phyloP scores from a whole-genome alignment of 2,329 filamentous ascomycete genomes.

The Cladorrhinum sp. region DNA sequence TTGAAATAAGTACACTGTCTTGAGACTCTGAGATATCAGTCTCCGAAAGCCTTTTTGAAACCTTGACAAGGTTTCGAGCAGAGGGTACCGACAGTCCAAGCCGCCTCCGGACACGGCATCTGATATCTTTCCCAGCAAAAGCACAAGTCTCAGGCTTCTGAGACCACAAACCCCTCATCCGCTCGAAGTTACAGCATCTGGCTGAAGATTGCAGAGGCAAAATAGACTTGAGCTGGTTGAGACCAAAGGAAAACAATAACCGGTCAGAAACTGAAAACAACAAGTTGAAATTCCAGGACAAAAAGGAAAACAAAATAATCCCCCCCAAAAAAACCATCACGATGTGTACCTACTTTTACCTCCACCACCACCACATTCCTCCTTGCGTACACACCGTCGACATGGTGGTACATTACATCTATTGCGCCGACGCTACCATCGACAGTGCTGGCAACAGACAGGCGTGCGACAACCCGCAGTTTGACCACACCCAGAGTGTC shows the following conservation, averaged over 20 bases:
- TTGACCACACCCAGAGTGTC: constrained; percentile 26
- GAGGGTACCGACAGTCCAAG: neutral
- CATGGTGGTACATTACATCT: constrained; percentile 43
- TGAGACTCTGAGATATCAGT: neutral
- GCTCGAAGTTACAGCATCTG: constrained; percentile 3
- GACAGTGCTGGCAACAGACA: constrained; percentile 30
- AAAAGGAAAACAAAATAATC: constrained; percentile 1
- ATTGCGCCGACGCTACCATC: constrained; percentile 38
- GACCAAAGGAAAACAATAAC: neutral
- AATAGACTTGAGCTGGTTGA: neutral
- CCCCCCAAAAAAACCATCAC: constrained; percentile 3
- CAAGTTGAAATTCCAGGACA: neutral
- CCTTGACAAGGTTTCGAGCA: neutral
- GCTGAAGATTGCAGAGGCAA: neutral
- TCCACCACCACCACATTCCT: constrained; percentile 49
- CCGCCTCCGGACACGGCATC: constrained; percentile 1
- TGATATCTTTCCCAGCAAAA: constrained; percentile 2
- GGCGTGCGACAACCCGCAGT: constrained; percentile 20
- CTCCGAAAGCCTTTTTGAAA: neutral
- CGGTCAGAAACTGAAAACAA: neutral
- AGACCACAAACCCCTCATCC: neutral
- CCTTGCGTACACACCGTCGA: constrained; percentile 43
- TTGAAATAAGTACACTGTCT: neutral
- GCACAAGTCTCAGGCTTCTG: constrained; percentile 4
- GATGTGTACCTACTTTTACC: constrained; percentile 53